Evolutionary conservation across 2,329 filamentous ascomycete genomes (phyloP).

Genomic region (Cladosporium sp.): DNA sequence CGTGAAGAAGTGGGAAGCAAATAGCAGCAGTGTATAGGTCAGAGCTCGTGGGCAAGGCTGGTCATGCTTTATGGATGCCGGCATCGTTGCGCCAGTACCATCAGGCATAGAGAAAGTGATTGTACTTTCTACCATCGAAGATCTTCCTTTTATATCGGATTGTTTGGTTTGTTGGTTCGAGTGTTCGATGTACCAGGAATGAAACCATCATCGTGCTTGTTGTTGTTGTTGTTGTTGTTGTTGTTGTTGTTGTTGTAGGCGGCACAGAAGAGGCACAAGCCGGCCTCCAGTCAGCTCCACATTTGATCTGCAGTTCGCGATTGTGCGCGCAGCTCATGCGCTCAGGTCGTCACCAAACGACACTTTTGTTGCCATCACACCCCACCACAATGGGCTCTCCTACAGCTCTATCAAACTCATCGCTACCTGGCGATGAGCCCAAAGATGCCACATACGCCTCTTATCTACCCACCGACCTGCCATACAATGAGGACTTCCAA

Average conservation of each 20-base stretch:
- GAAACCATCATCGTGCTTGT: not conserved
- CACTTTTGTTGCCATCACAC: not conserved
- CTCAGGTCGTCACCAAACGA: not conserved
- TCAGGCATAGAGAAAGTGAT: not conserved
- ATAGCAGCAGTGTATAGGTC: not conserved
- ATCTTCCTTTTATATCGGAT: not conserved
- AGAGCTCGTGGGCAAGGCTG: not conserved
- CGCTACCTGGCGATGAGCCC: not conserved
- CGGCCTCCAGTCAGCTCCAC: slow-evolving; percentile 5
- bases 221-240: not conserved
- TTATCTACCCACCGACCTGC: slow-evolving; percentile 46
- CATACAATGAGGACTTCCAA: slow-evolving; percentile 48
- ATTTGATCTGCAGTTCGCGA: not conserved
- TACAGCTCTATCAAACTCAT: not conserved
- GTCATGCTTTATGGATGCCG: not conserved
- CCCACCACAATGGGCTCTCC: slow-evolving; percentile 10
- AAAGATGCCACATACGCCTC: slow-evolving; percentile 33
- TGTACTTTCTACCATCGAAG: not conserved
- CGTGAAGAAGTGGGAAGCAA: slow-evolving; percentile 3
- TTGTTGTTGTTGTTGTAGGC: not conserved
- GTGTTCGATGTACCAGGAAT: not conserved
- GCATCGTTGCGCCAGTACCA: not conserved
- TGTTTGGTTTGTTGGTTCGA: not conserved
- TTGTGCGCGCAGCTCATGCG: not conserved
- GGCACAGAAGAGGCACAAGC: not conserved